Base-by-base conservation (phyloP, 2,329 filamentous ascomycete species). In the Claviceps maximensis region DNA sequence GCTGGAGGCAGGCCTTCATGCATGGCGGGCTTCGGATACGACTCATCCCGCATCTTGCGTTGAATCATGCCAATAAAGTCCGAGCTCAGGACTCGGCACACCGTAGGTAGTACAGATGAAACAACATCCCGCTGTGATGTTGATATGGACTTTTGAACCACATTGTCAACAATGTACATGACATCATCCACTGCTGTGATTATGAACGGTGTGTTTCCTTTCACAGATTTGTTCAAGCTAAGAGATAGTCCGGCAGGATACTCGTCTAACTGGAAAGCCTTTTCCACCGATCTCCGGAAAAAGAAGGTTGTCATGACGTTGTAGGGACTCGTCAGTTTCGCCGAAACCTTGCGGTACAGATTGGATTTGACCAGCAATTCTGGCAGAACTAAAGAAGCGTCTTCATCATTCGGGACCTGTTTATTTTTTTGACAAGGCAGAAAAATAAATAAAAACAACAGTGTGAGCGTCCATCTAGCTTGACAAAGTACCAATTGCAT, bases 61-160 rank as follows among this genome's bases (percentile, higher is more conserved):
- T 97, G 91, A 41, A 95, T 84, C 89, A 98, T 96, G 61, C 89
- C 88, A 58, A 97, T 84, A 65, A 97, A 98, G 67, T 98, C 93
- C 3, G 83, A 82, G 31, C 86, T 83, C 4, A 98, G 78, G 0
- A 98, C 84, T 36, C 89, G 81, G 19, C 85, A 81, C 5, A 97
- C 75, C 0, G 83, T 86, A 2, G 89, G 86, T 27, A 96, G 71
- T 7, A 95, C 86, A 53, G 80, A 87, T 44, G 81, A 80, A 23
- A 95, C 79, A 3, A 95, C 83, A 19, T 84, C 77, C 59, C 83
- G 77, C 65, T 96, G 90, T 2, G 87, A 88, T 0, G 94, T 97
- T 0, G 87, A 85, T 23, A 97, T 74, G 0, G 89, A 87, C 58
- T 91, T 84, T 58, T 94, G 86, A 8, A 97, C 76, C 36, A 97